A percentile compares a stretch with the other conserved stretches of the same genome.
Conservation (phyloP, 2,329 filamentous ascomycete species). For the Zymoseptoria brevis region DNA sequence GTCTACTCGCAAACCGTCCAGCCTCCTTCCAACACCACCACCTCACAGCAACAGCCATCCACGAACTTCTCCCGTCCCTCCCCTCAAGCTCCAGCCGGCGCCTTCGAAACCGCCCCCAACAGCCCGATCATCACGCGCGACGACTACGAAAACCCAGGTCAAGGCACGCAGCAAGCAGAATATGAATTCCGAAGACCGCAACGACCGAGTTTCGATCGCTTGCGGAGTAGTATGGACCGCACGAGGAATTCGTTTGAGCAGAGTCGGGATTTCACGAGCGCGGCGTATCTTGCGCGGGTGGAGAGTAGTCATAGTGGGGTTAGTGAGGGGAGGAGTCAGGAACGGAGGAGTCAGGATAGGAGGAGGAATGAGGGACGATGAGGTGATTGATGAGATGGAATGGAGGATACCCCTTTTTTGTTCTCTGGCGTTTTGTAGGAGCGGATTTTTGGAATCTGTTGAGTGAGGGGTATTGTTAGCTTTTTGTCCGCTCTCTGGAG, state of each 20-base stretch:
- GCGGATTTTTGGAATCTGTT: background rate
- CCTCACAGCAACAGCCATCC: slow-evolving; percentile 5
- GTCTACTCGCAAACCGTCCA: slow-evolving; percentile 9
- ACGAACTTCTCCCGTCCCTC: background rate
- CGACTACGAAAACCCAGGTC: slow-evolving; percentile 8
- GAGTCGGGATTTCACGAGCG: slow-evolving; percentile 84
- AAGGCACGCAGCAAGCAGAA: slow-evolving; percentile 13
- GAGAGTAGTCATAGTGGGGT: slow-evolving; percentile 43
- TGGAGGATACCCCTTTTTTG: background rate
- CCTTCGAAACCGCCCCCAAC: slow-evolving; percentile 9
- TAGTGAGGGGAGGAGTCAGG: background rate
- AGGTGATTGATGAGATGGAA: background rate
- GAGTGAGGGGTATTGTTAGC: background rate
- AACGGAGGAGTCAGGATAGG: background rate
- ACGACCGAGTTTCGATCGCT: slow-evolving; percentile 79
- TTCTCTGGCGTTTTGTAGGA: background rate
- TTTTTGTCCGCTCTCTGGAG: background rate
- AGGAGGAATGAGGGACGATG: background rate
- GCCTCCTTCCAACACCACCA: background rate
- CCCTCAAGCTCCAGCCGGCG: slow-evolving; percentile 18
- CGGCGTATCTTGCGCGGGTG: slow-evolving; percentile 72
- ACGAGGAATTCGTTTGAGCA: slow-evolving; percentile 77
- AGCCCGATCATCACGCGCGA: slow-evolving; percentile 19
- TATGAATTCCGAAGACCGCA: slow-evolving; percentile 43
- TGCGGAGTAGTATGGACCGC: slow-evolving; percentile 79